Base-by-base conservation (phyloP, 306 rosid genomes). In the Cucurbita ficifolia region DNA sequence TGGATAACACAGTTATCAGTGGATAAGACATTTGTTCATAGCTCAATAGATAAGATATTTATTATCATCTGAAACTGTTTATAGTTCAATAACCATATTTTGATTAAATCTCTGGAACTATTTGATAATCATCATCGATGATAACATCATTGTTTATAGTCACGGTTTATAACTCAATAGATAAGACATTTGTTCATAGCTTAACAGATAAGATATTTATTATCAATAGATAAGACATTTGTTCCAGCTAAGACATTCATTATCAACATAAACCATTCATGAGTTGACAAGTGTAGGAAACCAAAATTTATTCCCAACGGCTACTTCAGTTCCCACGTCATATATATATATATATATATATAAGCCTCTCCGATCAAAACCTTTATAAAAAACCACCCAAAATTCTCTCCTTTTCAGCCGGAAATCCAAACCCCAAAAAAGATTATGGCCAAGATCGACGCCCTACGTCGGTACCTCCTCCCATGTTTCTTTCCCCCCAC, bases 381-480 rank as follows among this genome's bases (percentile, higher is more conserved):
- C 61, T 38, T 48, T 22, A 18, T 29, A 48, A 17, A 38, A 38
- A 68, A 38, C 22, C 70, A 69, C 49, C 7, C 40, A 22, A 36
- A 36, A 21, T 39, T 51, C 42, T 24, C 38, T 18, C 50, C 51
- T 40, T 18, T 9, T 49, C 45, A 16, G 4, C 68, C 55, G 10
- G 71, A 76, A 76, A 60, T 63, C 76, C 16, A 36, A 52, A 22
- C 22, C 67, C 65, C 19, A 35, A 45, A 49, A 17, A 63, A 58
- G 72, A 40, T 75, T 56, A 89, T 89, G 96, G 65, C 89, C 82
- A 83, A 83, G 77, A 85, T 82, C 89, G 88, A 87, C 86, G 53
- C 87, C 62, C 92, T 93, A 82, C 97, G 97, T 82, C 93, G 98
- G 63, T 81, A 84, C 82, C 75, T 93, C 83, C 83, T 86, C 79